A percentile compares a stretch with the other conserved stretches of the same genome.
These are phyloP conservation scores for Yamadazyma siamensis DNA, from an alignment of 1,139 yeast genomes.

Conservation along the genomic window DNA sequence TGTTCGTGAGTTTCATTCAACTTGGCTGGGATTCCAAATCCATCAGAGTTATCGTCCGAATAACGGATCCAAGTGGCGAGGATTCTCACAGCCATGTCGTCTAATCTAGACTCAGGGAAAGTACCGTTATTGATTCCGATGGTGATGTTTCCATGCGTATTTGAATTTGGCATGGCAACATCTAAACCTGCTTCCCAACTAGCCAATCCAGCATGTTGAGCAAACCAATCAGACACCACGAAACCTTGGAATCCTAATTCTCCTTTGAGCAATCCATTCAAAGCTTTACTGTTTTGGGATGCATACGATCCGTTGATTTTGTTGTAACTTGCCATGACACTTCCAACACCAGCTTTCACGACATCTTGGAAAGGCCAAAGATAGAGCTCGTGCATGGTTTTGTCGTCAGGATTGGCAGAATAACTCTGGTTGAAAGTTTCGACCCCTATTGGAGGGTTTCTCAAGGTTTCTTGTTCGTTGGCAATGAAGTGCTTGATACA, in stretches of 20 bases:
- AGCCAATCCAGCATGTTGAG: slow-evolving; percentile 54
- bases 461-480: slow-evolving; percentile 60
- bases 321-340: slow-evolving; percentile 61
- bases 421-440: slow-evolving; percentile 26
- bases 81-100: slow-evolving; percentile 61
- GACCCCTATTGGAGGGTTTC: slow-evolving; percentile 46
- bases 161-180: slow-evolving; percentile 65
- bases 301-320: slow-evolving; percentile 55
- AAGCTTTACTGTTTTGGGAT: slow-evolving; percentile 56
- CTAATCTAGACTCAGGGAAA: slow-evolving; percentile 19
- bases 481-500: slow-evolving; percentile 54
- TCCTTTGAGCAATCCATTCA: slow-evolving; percentile 54
- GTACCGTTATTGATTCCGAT: slow-evolving; percentile 54
- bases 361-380: slow-evolving; percentile 67
- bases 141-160: slow-evolving; percentile 47
- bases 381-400: slow-evolving; percentile 37
- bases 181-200: slow-evolving; percentile 59
- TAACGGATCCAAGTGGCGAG: slow-evolving; percentile 59
- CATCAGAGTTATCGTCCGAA: slow-evolving; percentile 50
- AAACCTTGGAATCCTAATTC: slow-evolving; percentile 67
- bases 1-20: slow-evolving; percentile 24
- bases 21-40: slow-evolving; percentile 42
- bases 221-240: slow-evolving; percentile 65
- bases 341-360: slow-evolving; percentile 56
- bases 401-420: slow-evolving; percentile 53